phyloP scores from a whole-genome alignment of 371 early-diverging fungal genomes.

The Apophysomyces elegans region DNA sequence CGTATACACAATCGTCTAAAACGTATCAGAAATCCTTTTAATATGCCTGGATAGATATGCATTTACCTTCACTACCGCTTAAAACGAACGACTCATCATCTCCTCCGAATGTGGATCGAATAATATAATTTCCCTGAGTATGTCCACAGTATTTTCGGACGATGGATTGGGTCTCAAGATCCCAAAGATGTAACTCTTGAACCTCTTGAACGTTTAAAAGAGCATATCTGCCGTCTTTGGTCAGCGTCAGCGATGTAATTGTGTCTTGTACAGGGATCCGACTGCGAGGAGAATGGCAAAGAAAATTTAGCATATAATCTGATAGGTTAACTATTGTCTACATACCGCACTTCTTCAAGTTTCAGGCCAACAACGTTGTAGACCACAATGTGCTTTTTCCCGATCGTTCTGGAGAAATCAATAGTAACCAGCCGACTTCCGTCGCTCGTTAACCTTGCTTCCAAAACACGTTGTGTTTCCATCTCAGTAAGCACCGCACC shows the following conservation, averaged over 20 bases:
- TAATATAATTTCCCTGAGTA: constrained; percentile 85
- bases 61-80: constrained; percentile 88
- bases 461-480: constrained; percentile 77
- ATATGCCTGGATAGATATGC: neutral
- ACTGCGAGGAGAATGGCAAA: constrained; percentile 22
- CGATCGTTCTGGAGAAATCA: constrained; percentile 55
- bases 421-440: constrained; percentile 78
- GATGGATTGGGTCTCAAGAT: constrained; percentile 68
- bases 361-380: constrained; percentile 67
- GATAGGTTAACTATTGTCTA: neutral
- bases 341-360: constrained; percentile 51
- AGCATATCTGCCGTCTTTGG: constrained; percentile 72
- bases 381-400: constrained; percentile 59
- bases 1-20: constrained; percentile 78
- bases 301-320: neutral
- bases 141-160: constrained; percentile 83
- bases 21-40: neutral
- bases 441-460: constrained; percentile 78
- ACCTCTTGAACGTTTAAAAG: constrained; percentile 69
- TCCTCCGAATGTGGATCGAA: constrained; percentile 94
- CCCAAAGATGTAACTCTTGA: constrained; percentile 89
- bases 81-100: constrained; percentile 78
- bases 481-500: constrained; percentile 72
- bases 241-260: constrained; percentile 79
- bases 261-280: constrained; percentile 69